Evolutionary conservation across 768 basidiomycete genomes (phyloP), one percentile per base, ranked within the genome.

Genomic region (Astraeus odoratus): DNA sequence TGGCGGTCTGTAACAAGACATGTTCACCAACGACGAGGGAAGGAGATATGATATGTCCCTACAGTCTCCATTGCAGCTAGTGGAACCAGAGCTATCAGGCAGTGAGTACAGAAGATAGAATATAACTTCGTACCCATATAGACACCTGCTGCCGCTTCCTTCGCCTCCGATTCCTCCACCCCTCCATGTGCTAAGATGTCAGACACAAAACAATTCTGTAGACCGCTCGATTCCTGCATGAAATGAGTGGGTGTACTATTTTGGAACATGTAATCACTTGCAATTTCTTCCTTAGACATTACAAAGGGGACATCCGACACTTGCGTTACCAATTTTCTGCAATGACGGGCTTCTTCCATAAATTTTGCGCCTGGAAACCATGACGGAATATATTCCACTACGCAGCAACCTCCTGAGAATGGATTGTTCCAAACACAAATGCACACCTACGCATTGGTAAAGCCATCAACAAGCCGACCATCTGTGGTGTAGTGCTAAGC

Each of bases 21-120:
- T 27, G 19, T 24, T 2, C 38, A 18, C 25, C 27, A 7, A 12
- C 40, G 22, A 16, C 30, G 41, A 20, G 43, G 25, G n/a, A 31
- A 29, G n/a, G 36, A 24, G 9, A 33, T n/a, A n/a, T n/a, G n/a
- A n/a, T n/a, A 3, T 7, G 8, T 9, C 35, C 50, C 25, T 35
- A 60, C 61, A 8, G 54, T 56, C 12, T 60, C 53, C 12, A 48
- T 49, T 29, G 56, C 53, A 23, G 47, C 59, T 48, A 30, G 15
- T 24, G 8, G 10, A 15, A 5, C 10, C 10, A 13, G 12, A 4
- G 10, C n/a, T 31, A 31, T 4, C 10, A 12, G 12, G 10, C n/a
- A 31, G n/a, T 12, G 30, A 13, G 4, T 31, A 29, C 7, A n/a
- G 10, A 31, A 31, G n/a, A 31, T 10, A 12, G 10, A 31, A 12